These are phyloP conservation scores for Plasmodiophora brassicae DNA, from an alignment of 208 protist genomes.

Conservation along the genomic window DNA sequence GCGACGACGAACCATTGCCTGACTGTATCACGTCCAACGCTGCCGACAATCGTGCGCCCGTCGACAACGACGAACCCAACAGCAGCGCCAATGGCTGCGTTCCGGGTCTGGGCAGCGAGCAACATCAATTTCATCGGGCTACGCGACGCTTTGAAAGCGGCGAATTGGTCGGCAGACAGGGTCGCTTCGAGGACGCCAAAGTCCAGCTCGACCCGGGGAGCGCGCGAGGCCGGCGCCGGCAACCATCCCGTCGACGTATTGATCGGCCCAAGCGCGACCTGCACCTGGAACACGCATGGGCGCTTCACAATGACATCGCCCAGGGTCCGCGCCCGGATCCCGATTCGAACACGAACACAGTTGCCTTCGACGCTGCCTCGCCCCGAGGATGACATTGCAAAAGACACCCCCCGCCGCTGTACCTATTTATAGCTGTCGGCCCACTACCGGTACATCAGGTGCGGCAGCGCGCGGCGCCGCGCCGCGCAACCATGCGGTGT, in stretches of 20 bases:
- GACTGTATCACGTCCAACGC: not conserved
- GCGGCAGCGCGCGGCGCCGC: too few relatives aligned
- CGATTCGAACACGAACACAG: not conserved
- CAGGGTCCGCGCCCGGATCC: not conserved
- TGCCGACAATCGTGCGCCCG: not conserved
- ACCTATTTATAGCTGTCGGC: too few relatives aligned
- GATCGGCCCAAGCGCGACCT: not conserved
- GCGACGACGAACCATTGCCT: not conserved
- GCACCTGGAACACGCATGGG: not conserved
- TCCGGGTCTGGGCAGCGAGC: not conserved
- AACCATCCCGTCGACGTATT: not conserved
- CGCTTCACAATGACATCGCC: not conserved
- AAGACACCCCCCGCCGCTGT: too few relatives aligned
- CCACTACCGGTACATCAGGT: too few relatives aligned
- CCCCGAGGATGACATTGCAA: too few relatives aligned
- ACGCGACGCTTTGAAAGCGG: not conserved
- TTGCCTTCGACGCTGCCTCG: too few relatives aligned
- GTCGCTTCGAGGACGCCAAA: not conserved
- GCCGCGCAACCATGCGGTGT: too few relatives aligned
- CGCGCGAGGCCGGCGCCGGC: not conserved
- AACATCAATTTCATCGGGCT: not conserved
- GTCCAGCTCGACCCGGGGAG: constrained; percentile 7
- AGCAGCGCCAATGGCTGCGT: not conserved
- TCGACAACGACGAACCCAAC: not conserved
- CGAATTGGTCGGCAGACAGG: not conserved